Evolutionary conservation across 2,329 filamentous ascomycete genomes (phyloP), one percentile per base, ranked within the genome.

Genomic region (Paraphoma sp.): DNA sequence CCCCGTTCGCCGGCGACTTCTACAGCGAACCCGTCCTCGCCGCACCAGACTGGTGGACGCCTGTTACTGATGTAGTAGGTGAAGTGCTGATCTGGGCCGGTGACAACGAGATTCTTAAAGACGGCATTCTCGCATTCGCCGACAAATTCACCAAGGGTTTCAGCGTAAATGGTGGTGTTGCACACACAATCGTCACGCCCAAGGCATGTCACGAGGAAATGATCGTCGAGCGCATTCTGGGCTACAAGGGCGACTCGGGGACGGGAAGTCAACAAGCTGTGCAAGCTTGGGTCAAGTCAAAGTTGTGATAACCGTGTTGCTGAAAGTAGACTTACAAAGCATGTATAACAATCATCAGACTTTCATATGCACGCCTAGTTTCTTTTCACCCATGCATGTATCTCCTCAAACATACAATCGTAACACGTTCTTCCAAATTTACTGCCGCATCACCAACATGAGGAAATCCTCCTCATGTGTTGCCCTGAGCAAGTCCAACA

Each of bases 1-100:
- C 68, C 0, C 78, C 81, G 1, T 87, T 84, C 59, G 71, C 86
- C 11, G 80, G 79, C n/a, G 72, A 75, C 54, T 68, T 68, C 43
- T 89, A 87, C 65, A 86, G 78, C 30, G 82, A 87, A 65, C 76
- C 86, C 0, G 73, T 74, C 1, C 53, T 67, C 8, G 86, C 85
- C 1, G 75, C 80, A 1, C 52, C 76, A 3, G 76, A 79, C 1
- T 89, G 86, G 86, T 88, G 83, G 79, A 66, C 77, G 9, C 78
- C 75, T 2, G 74, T 85, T 11, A 76, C 80, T 0, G 78, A 71
- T 33, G 58, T 76, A 2, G 71, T 84, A 3, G 73, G 78, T 17
- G 77, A 81, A 42, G 75, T 87, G 1, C 64, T 87, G 23, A 76
- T 88, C 5, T 81, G 82, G 59, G 83, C 77, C 1, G 87, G 86